Evolutionary conservation across 176 grass and related monocot species (phyloP).

Genomic region (Coix lacrymajobi): DNA sequence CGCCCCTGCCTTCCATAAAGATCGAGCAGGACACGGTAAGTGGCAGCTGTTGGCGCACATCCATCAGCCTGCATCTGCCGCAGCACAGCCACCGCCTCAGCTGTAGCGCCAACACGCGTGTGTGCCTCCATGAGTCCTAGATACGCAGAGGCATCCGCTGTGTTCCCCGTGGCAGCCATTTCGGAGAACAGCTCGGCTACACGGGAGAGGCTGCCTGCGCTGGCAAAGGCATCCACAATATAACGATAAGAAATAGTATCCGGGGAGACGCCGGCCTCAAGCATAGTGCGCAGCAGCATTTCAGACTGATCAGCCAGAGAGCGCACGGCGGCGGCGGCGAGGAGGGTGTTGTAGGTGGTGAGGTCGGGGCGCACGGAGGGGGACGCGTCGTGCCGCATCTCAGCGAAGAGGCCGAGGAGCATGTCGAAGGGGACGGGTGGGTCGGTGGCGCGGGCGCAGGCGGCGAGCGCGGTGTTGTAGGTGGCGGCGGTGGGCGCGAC

Average conservation of each 20-base stretch:
- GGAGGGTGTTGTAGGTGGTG: constrained; percentile 92
- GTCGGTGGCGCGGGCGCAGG: constrained; percentile 73
- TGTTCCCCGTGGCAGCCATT: constrained; percentile 58
- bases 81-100: constrained; percentile 63
- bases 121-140: constrained; percentile 81
- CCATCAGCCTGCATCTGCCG: constrained; percentile 88
- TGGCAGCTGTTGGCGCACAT: constrained; percentile 60
- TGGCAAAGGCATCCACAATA: constrained; percentile 66
- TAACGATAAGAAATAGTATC: constrained; percentile 59
- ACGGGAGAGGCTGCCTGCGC: constrained; percentile 41
- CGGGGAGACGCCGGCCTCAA: constrained; percentile 68
- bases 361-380: constrained; percentile 70
- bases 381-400: constrained; percentile 87
- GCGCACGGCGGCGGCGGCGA: constrained; percentile 54
- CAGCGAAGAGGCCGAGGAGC: constrained; percentile 80
- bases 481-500: constrained; percentile 75
- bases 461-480: constrained; percentile 83
- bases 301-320: constrained; percentile 74
- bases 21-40: constrained; percentile 79
- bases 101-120: constrained; percentile 48
- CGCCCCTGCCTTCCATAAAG: constrained; percentile 67
- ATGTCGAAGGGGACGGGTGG: constrained; percentile 64
- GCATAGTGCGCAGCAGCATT: constrained; percentile 86
- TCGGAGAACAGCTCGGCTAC: constrained; percentile 61
- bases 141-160: constrained; percentile 59